A percentile compares a stretch with the other conserved stretches of the same genome.
Conservation (phyloP, 441 rosid species). For the Populus hybrid region DNA sequence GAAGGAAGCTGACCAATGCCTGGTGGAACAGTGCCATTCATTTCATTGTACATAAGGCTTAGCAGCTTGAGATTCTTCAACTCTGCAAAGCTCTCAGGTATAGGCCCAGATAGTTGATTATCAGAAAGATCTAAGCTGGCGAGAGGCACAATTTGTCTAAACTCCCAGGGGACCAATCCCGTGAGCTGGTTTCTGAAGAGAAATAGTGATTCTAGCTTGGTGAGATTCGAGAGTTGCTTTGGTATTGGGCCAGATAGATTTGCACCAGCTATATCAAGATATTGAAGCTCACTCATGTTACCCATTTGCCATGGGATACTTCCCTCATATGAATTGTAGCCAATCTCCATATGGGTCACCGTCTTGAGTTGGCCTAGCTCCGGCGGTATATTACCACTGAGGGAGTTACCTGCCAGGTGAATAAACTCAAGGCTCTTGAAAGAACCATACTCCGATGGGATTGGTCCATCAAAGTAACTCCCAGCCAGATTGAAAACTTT, state of each 20-base stretch:
- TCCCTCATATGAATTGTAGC: slow-evolving; percentile 76
- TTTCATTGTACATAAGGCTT: slow-evolving; percentile 78
- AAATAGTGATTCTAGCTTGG: slow-evolving; percentile 77
- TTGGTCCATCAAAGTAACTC: slow-evolving; percentile 82
- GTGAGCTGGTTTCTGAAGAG: slow-evolving; percentile 73
- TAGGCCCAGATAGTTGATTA: slow-evolving; percentile 66
- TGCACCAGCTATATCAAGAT: slow-evolving; percentile 84
- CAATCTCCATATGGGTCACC: slow-evolving; percentile 89
- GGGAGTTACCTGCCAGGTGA: slow-evolving; percentile 80
- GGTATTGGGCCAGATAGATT: slow-evolving; percentile 75
- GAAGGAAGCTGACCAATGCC: slow-evolving; percentile 73
- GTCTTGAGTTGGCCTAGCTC: slow-evolving; percentile 67
- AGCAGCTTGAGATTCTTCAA: slow-evolving; percentile 68
- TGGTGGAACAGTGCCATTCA: slow-evolving; percentile 83
- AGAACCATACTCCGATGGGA: slow-evolving; percentile 67
- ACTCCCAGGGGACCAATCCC: slow-evolving; percentile 68
- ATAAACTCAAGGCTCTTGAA: slow-evolving; percentile 68
- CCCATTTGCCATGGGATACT: slow-evolving; percentile 74
- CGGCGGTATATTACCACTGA: slow-evolving; percentile 58
- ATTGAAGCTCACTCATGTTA: slow-evolving; percentile 67
- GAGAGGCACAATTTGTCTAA: slow-evolving; percentile 50
- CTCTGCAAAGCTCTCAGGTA: slow-evolving; percentile 72
- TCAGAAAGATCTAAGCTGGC: slow-evolving; percentile 83
- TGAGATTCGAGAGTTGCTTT: slow-evolving; percentile 60
- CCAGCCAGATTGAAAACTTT: slow-evolving; percentile 85